phyloP scores from a whole-genome alignment of 2,329 filamentous ascomycete genomes.

The Albifimbria verrucaria region DNA sequence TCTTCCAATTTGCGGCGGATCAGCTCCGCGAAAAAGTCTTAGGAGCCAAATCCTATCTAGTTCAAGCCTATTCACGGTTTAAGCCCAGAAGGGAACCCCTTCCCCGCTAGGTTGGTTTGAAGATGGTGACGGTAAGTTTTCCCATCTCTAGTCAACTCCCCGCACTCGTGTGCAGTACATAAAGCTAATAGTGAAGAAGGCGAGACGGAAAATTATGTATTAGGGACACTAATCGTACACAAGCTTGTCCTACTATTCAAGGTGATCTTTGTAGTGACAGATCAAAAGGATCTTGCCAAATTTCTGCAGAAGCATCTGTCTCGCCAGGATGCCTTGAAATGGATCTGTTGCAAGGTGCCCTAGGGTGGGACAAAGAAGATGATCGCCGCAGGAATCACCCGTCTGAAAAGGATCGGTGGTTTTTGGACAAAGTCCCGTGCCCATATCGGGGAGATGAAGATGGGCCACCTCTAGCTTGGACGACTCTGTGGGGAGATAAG shows the following conservation, averaged over 20 bases:
- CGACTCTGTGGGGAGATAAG: slow-evolving; percentile 3
- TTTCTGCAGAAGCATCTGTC: neutral
- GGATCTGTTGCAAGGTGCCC: neutral
- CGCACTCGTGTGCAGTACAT: neutral
- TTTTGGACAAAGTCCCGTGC: neutral
- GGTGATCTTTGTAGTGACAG: neutral
- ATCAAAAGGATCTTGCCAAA: neutral
- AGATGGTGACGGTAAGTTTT: neutral
- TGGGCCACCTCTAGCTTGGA: slow-evolving; percentile 8
- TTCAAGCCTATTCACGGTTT: slow-evolving; percentile 6
- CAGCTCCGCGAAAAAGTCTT: neutral
- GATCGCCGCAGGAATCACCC: neutral
- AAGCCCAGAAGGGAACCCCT: neutral
- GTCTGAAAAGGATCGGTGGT: slow-evolving; percentile 3
- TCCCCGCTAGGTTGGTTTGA: slow-evolving; percentile 1
- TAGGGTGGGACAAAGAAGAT: neutral
- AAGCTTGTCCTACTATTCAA: too few relatives aligned
- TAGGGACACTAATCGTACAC: too few relatives aligned
- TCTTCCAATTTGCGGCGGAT: slow-evolving; percentile 1
- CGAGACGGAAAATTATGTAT: too few relatives aligned
- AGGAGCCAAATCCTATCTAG: neutral
- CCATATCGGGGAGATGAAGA: slow-evolving; percentile 9
- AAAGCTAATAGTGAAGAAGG: neutral
- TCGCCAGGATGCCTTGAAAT: slow-evolving; percentile 1
- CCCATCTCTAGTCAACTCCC: neutral